Evolutionary conservation across 1,284 basidiomycete species (phyloP).

Genomic region (Porodaedalea pini): DNA sequence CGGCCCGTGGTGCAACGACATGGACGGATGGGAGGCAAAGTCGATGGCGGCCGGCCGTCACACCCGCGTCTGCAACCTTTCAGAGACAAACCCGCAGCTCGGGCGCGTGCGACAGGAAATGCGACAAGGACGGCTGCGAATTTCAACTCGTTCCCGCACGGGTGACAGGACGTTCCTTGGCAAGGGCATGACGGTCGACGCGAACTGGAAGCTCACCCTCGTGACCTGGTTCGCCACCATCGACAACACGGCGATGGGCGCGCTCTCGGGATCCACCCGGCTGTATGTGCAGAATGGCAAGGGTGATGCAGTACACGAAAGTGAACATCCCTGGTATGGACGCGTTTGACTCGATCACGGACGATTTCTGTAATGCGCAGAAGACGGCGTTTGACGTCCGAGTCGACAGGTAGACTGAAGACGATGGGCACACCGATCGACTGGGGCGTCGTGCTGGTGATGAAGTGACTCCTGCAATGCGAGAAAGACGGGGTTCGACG

Average conservation of each 20-base stretch:
- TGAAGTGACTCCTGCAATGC: too few relatives aligned
- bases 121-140: slow-evolving; percentile 31
- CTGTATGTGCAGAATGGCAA: slow-evolving; percentile 50
- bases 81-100: slow-evolving; percentile 24
- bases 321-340: slow-evolving; percentile 42
- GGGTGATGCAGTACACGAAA: slow-evolving; percentile 47
- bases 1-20: slow-evolving; percentile 47
- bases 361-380: slow-evolving; percentile 39
- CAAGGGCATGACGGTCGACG: slow-evolving; percentile 36
- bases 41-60: slow-evolving; percentile 34
- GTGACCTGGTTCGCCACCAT: slow-evolving; percentile 53
- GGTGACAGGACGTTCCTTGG: slow-evolving; percentile 26
- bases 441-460: too few relatives aligned
- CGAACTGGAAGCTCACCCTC: slow-evolving; percentile 42
- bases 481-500: too few relatives aligned
- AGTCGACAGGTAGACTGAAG: slow-evolving; percentile 40
- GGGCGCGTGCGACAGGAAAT: slow-evolving; percentile 22
- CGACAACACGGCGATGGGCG: slow-evolving; percentile 43
- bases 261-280: slow-evolving; percentile 50
- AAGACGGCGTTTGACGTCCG: slow-evolving; percentile 44
- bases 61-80: slow-evolving; percentile 27
- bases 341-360: slow-evolving; percentile 38
- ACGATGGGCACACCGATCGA: slow-evolving; percentile 43
- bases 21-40: slow-evolving; percentile 59
- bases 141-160: slow-evolving; percentile 33